Percentiles rank a stretch among this genome's conserved stretches.
Evolutionary conservation across 2,329 filamentous ascomycete species (phyloP).

Genomic region (Cordyceps militaris): DNA sequence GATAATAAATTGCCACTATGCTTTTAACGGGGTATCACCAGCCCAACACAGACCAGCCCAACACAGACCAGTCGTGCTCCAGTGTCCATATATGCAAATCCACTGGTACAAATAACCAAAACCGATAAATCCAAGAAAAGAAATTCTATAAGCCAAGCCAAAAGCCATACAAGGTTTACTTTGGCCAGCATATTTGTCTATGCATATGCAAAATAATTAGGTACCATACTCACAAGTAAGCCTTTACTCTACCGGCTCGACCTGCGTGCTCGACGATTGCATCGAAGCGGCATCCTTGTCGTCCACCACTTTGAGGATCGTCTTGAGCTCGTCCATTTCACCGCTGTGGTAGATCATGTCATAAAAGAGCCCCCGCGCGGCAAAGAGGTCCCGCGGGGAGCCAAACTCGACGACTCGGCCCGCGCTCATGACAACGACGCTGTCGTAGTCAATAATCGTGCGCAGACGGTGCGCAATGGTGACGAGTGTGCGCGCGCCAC

Average conservation of each 20-base stretch:
- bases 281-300: constrained; percentile 2
- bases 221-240: neutral
- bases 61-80: neutral
- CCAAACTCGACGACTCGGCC: constrained; percentile 47
- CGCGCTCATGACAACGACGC: constrained; percentile 48
- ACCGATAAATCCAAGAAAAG: neutral
- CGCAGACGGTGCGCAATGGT: constrained; percentile 52
- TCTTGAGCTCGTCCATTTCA: constrained; percentile 40
- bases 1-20: neutral
- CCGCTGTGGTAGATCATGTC: constrained; percentile 51
- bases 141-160: neutral
- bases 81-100: neutral
- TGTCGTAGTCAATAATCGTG: constrained; percentile 55
- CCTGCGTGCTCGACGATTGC: constrained; percentile 11
- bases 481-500: constrained; percentile 44
- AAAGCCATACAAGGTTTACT: neutral
- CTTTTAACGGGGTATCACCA: neutral
- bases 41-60: neutral
- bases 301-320: constrained; percentile 22
- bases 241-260: constrained; percentile 6
- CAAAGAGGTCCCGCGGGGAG: constrained; percentile 40
- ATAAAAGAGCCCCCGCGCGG: constrained; percentile 39
- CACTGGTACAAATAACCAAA: neutral
- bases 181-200: no score
- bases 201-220: neutral